phyloP scores from a whole-genome alignment of 2,329 filamentous ascomycete genomes.

The Talaromyces sp. region DNA sequence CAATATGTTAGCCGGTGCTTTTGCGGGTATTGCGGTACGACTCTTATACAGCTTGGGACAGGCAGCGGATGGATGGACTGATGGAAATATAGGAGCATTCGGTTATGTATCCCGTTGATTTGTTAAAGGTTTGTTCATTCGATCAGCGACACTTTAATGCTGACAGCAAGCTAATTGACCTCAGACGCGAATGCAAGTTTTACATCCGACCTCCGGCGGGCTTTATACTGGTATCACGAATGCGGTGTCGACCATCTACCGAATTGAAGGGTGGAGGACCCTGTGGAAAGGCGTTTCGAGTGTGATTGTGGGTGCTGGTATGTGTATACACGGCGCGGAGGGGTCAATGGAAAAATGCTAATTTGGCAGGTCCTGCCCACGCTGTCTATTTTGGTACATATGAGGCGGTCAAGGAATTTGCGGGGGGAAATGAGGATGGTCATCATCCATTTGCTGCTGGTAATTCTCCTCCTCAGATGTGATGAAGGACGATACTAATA shows the following conservation, averaged over 20 bases:
- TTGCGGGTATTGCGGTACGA: constrained; percentile 89
- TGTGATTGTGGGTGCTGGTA: constrained; percentile 91
- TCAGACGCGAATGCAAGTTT: constrained; percentile 95
- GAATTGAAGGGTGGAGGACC: constrained; percentile 82
- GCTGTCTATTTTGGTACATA: constrained; percentile 98
- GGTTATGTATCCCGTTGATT: constrained; percentile 97
- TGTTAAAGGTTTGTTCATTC: constrained; percentile 75
- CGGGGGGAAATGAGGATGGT: constrained; percentile 84
- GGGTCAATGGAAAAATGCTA: background rate
- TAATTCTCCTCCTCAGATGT: constrained; percentile 43
- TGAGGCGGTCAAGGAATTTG: constrained; percentile 91
- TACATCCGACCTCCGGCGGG: constrained; percentile 75
- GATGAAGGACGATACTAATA: constrained; percentile 34
- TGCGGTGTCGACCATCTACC: constrained; percentile 87
- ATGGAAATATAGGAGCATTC: constrained; percentile 72
- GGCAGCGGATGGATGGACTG: background rate
- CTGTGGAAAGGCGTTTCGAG: constrained; percentile 96
- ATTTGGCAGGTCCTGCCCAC: constrained; percentile 75
- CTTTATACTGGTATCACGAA: constrained; percentile 89
- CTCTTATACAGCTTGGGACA: background rate
- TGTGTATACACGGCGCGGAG: constrained; percentile 27
- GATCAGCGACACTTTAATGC: background rate
- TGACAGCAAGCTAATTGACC: background rate
- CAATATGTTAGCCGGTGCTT: constrained; percentile 95
- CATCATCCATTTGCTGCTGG: constrained; percentile 93